Base-by-base conservation (phyloP, 1,284 basidiomycete genomes). In the Coniferiporia weirii region DNA sequence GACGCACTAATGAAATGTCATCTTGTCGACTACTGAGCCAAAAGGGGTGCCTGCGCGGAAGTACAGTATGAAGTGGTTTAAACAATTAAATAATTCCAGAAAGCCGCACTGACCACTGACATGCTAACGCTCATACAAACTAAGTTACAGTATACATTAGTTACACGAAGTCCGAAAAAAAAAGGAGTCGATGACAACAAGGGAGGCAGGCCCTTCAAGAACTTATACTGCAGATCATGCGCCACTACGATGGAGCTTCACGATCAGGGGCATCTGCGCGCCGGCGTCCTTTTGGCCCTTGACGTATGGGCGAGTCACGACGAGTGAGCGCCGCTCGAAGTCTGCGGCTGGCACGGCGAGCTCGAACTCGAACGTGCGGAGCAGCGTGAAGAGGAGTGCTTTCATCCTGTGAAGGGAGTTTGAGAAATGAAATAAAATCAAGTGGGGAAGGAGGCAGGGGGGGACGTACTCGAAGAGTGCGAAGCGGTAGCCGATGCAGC, bases 401-500 rank as follows among this genome's bases (percentile, higher is more conserved):
- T 78, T 78, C 64, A 77, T 76, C 64, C 70, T 71, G 40, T 15
- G 15, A 7, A 15, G 15, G 38, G 38, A 2, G 9, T 20, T 52
- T 6, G 20, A n/a, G 38, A 15, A 52, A 36, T 27, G 46, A 55
- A 59, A 17, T 49, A 36, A 52, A 17, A 27, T 10, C n/a, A 20
- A 54, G 12, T 19, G 22, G 15, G 55, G 20, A 4, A 35, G 15
- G 19, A 2, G 43, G 27, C n/a, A 36, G 46, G 22, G 12, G 17
- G 9, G 3, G 15, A 67, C 67, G 61, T 55, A 70, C 69, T 79
- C 78, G 12, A 71, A 69, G 15, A 79, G 57, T 5, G 78, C 74
- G 59, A 80, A 78, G 10, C 75, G 71, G 65, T 74, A 79, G 1
- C 79, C 79, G 44, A 73, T 72, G 59, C 71, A 72, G 3, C 68